Evolutionary conservation across 2,329 filamentous ascomycete species (phyloP).

Genomic region (Elsinoe batatas): DNA sequence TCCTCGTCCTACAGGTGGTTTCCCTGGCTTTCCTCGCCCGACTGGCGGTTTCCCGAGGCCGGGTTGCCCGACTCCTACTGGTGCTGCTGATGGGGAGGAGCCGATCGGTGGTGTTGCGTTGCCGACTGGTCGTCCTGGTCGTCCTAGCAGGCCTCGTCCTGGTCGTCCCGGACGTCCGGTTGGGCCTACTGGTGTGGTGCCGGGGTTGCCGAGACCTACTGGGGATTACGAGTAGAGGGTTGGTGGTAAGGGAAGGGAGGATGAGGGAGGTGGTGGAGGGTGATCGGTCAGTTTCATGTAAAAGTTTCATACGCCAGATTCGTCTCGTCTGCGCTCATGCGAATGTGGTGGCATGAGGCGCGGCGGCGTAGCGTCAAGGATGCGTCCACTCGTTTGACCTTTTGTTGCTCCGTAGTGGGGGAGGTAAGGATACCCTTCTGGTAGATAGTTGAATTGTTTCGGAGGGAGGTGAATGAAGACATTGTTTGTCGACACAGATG

Average conservation of each 20-base stretch:
- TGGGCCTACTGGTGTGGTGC: neutral
- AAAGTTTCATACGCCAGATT: neutral
- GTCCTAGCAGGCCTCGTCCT: neutral
- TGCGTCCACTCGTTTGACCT: neutral
- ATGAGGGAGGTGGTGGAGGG: neutral
- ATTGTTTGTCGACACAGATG: neutral
- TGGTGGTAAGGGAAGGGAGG: neutral
- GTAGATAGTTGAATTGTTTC: neutral
- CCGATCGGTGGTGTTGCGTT: neutral
- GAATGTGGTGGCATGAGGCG: neutral
- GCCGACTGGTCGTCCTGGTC: slow-evolving; percentile 6
- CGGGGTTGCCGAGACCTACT: slow-evolving; percentile 2
- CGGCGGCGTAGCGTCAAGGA: neutral
- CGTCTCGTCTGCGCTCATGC: neutral
- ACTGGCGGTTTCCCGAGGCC: neutral
- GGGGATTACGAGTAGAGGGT: neutral
- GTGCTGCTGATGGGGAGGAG: neutral
- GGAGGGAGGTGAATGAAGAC: neutral
- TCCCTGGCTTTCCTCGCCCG: neutral
- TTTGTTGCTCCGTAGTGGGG: neutral
- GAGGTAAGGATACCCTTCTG: neutral
- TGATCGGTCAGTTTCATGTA: slow-evolving; percentile 6
- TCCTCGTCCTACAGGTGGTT: neutral
- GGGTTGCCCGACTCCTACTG: neutral
- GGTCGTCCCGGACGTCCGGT: neutral